These are phyloP conservation scores for Alopecurus myosuroides DNA, from an alignment of 176 grass and related monocot species.

Conservation along the genomic window DNA sequence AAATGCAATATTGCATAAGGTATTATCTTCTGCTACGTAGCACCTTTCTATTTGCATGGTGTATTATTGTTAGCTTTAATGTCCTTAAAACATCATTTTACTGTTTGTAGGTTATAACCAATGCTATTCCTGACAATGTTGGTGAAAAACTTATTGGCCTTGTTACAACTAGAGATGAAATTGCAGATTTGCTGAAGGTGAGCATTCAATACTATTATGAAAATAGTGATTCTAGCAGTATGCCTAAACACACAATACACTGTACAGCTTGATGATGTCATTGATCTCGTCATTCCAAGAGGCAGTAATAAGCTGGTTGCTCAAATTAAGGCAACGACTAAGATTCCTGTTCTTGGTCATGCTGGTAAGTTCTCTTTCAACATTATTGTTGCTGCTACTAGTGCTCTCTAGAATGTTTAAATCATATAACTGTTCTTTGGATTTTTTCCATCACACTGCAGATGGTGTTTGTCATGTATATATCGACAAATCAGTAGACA, in stretches of 20 bases:
- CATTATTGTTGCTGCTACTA: neutral
- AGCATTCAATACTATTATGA: neutral
- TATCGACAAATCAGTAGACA: constrained; percentile 92
- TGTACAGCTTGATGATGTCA: constrained; percentile 95
- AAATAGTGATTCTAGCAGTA: neutral
- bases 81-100: neutral
- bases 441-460: constrained; percentile 20
- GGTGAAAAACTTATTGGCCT: constrained; percentile 86
- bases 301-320: constrained; percentile 94
- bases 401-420: neutral
- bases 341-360: constrained; percentile 97
- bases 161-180: constrained; percentile 93
- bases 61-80: neutral
- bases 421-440: neutral
- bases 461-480: constrained; percentile 99
- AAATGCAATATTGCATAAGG: constrained; percentile 88
- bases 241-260: constrained; percentile 28
- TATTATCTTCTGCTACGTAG: constrained; percentile 30
- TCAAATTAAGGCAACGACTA: constrained; percentile 93
- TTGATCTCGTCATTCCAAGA: constrained; percentile 99
- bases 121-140: constrained; percentile 68
- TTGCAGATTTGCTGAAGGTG: constrained; percentile 91
- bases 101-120: constrained; percentile 66
- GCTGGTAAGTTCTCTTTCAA: constrained; percentile 54
- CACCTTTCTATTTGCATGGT: constrained; percentile 1